phyloP scores from a whole-genome alignment of 2,329 filamentous ascomycete species.

The Berkeleyomyces basicola region DNA sequence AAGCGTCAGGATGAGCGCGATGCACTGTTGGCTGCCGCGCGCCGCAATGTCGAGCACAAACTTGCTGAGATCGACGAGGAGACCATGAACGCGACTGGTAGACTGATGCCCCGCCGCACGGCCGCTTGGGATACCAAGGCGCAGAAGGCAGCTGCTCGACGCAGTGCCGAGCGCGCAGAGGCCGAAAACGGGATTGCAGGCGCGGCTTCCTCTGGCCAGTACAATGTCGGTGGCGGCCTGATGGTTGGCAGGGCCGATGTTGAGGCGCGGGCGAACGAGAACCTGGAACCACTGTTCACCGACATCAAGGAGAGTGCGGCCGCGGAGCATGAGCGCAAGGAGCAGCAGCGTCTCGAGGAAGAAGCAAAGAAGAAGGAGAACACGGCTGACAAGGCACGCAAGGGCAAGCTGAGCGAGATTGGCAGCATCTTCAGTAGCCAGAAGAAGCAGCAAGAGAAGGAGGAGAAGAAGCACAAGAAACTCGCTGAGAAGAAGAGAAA shows the following conservation, averaged over 20 bases:
- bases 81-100: conserved; percentile 37
- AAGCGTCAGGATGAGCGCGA: conserved; percentile 64
- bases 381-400: conserved; percentile 51
- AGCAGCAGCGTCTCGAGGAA: conserved; percentile 64
- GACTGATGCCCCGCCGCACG: conserved; percentile 48
- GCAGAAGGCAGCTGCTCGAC: conserved; percentile 49
- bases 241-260: conserved; percentile 3
- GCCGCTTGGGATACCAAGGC: conserved; percentile 70
- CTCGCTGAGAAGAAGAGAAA: conserved; percentile 28
- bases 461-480: conserved; percentile 36
- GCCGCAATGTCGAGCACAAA: conserved; percentile 67
- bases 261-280: conserved; percentile 8
- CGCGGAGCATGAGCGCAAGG: conserved; percentile 31
- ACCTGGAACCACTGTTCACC: conserved; percentile 29
- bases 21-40: conserved; percentile 58
- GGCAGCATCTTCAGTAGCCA: conserved; percentile 42
- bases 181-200: conserved; percentile 19
- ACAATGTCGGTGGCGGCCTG: conserved; percentile 9
- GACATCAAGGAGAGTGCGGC: conserved; percentile 8
- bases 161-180: conserved; percentile 16
- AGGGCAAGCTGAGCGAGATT: conserved; percentile 47
- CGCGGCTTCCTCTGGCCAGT: conserved; percentile 1
- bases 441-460: conserved; percentile 45
- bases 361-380: conserved; percentile 66
- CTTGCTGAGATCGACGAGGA: conserved; percentile 67